A percentile compares a stretch with the other conserved stretches of the same genome.
Conservation (phyloP, 2,329 filamentous ascomycete genomes). For the Xylariaceae sp. region DNA sequence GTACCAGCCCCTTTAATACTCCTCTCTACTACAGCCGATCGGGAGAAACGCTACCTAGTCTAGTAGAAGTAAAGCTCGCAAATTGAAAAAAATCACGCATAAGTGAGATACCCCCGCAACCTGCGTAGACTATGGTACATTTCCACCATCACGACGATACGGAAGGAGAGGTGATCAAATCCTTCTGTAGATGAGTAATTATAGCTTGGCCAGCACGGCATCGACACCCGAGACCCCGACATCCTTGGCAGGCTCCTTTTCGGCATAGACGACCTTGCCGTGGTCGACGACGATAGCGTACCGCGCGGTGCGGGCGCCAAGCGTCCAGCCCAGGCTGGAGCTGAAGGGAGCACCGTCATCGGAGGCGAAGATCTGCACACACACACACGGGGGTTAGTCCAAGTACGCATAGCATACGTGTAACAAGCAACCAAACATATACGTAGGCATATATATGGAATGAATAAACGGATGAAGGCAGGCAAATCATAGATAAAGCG, state of each 20-base stretch:
- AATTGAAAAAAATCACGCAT: no score
- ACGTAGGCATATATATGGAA: neutral
- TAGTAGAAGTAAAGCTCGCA: no score
- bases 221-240: conserved; percentile 52
- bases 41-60: neutral
- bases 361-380: conserved; percentile 69
- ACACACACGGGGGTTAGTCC: conserved; percentile 5
- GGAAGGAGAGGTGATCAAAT: no score
- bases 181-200: no score
- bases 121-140: no score
- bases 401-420: neutral
- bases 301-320: conserved; percentile 73
- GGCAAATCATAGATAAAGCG: no score
- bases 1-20: neutral
- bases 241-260: conserved; percentile 63
- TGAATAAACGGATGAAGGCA: neutral
- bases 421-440: neutral
- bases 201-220: conserved; percentile 57
- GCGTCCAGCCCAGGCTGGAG: conserved; percentile 76
- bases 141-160: no score
- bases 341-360: conserved; percentile 73
- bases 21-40: neutral
- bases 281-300: conserved; percentile 83
- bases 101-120: no score
- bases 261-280: conserved; percentile 81